Evolutionary conservation across 371 early-diverging fungal genomes (phyloP), one percentile per base, ranked within the genome.

Genomic region (Vairimorpha necatrix): DNA sequence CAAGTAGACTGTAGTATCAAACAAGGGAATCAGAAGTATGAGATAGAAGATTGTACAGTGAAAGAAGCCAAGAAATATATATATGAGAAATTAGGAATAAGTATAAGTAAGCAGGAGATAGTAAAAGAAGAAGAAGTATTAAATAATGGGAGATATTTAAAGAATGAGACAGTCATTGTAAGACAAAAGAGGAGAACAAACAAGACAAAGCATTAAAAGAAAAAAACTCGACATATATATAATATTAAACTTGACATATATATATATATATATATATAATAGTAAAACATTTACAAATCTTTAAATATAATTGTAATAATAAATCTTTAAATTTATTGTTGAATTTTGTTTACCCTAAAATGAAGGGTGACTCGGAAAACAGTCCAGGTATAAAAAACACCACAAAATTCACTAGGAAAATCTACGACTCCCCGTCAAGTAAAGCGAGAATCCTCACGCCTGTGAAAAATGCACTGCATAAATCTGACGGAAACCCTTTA

Each of bases 181-280:
- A 72, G 24, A 38, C 73, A 72, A 20, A 72, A 72, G 42, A 72
- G 65, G 28, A n/a, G 73, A n/a, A 14, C 62, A 18, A 62, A 72
- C 28, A 72, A 48, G 54, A 72, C 13, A 63, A 36, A 9, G 18
- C 9, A 36, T 2, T 63, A 14, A 63, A 36, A 14, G 9, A 11
- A 14, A 9, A 20, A 14, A 54, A 14, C n/a, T 46, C n/a, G 14
- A 46, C 11, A 14, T 46, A 14, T n/a, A n/a, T n/a, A n/a, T n/a
- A n/a, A n/a, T n/a, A n/a, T n/a, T n/a, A n/a, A n/a, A n/a, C n/a
- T n/a, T n/a, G n/a, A n/a, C n/a, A n/a, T n/a, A n/a, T n/a, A n/a
- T n/a, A n/a, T n/a, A n/a, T n/a, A n/a, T n/a, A n/a, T n/a, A n/a
- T n/a, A n/a, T n/a, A n/a, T n/a, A n/a, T n/a, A n/a, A n/a, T n/a